A percentile compares a stretch with the other conserved stretches of the same genome.
These are phyloP conservation scores for Aspergillus sclerotialis DNA, from an alignment of 2,329 filamentous ascomycete genomes.

Conservation along the genomic window DNA sequence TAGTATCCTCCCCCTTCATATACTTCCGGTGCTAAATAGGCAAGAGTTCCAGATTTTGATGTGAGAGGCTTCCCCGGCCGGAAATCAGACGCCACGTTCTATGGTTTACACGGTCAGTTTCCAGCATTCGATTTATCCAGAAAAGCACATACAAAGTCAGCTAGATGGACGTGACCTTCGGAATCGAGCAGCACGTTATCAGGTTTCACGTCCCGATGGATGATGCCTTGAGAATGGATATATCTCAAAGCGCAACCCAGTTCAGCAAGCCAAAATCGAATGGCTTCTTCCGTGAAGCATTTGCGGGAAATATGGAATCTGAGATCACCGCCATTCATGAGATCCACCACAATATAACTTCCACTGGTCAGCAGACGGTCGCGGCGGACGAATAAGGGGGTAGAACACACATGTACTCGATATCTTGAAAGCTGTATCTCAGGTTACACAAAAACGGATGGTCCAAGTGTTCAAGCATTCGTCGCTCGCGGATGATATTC, in stretches of 20 bases:
- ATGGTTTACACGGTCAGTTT: constrained; percentile 1
- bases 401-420: constrained; percentile 81
- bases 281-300: constrained; percentile 93
- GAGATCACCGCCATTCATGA: constrained; percentile 96
- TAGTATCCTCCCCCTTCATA: constrained; percentile 87
- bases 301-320: constrained; percentile 97
- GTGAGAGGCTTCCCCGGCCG: constrained; percentile 74
- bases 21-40: constrained; percentile 92
- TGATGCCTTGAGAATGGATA: constrained; percentile 77
- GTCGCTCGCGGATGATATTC: constrained; percentile 93
- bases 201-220: constrained; percentile 85
- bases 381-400: constrained; percentile 1
- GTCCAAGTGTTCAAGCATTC: constrained; percentile 97
- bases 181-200: constrained; percentile 85
- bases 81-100: constrained; percentile 97
- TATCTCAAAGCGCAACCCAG: constrained; percentile 85
- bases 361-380: constrained; percentile 15
- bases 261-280: constrained; percentile 95
- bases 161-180: constrained; percentile 91
- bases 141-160: constrained; percentile 72
- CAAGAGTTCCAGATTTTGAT: constrained; percentile 93
- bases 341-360: constrained; percentile 86
- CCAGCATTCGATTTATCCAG: neutral
- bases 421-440: constrained; percentile 97
- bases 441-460: constrained; percentile 98